Evolutionary conservation across 257 asterid genomes (phyloP).

Genomic region (Oldenlandia corymbosa): DNA sequence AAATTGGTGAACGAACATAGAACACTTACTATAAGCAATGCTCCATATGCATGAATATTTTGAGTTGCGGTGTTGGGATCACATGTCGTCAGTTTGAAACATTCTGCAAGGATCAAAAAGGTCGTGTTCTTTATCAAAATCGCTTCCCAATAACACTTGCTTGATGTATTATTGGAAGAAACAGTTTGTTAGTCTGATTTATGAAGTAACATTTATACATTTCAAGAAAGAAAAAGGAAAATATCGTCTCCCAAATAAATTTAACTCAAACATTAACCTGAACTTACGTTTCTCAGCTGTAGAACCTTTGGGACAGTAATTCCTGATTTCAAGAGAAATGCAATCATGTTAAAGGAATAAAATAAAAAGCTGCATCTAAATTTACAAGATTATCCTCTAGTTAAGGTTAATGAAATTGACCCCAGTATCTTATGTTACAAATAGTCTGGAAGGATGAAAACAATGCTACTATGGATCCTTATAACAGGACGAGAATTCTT

Average conservation of each 20-base stretch:
- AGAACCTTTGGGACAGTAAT: conserved; percentile 42
- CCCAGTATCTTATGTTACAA: not conserved
- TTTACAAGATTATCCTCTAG: not conserved
- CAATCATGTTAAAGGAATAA: not conserved
- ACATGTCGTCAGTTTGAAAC: conserved; percentile 69
- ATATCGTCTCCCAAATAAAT: too few relatives aligned
- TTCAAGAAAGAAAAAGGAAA: not conserved
- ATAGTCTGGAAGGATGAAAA: not conserved
- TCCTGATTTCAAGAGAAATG: conserved; percentile 26
- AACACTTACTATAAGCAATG: conserved; percentile 65
- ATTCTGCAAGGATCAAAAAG: conserved; percentile 37
- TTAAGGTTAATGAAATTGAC: not conserved
- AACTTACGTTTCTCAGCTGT: conserved; percentile 39
- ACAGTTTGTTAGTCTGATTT: not conserved
- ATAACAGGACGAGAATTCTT: not conserved
- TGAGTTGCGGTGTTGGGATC: conserved; percentile 53
- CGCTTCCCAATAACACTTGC: not conserved
- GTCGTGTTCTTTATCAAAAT: conserved; percentile 2
- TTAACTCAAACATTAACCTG: conserved; percentile 7
- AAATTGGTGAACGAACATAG: conserved; percentile 4
- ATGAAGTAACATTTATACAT: not conserved
- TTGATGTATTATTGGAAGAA: too few relatives aligned
- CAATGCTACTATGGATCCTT: not conserved
- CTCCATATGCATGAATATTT: conserved; percentile 81
- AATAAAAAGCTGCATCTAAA: not conserved